These are phyloP conservation scores for Fusarium sarcochroum DNA, from an alignment of 2,329 filamentous ascomycete genomes.

Conservation along the genomic window DNA sequence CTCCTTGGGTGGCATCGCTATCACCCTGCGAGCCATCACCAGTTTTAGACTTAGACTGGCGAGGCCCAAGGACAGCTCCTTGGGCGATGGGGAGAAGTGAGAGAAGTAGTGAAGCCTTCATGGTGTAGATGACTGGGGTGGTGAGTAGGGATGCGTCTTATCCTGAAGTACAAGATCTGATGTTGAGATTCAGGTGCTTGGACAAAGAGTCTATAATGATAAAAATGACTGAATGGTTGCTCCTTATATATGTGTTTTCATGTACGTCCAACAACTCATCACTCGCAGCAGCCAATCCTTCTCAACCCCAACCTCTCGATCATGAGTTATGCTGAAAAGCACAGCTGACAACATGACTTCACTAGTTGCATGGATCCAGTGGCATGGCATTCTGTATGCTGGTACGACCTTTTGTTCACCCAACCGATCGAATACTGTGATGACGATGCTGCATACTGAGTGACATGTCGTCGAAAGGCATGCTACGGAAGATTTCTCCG, in stretches of 20 bases:
- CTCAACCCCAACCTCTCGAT: background rate
- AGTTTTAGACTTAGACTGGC: constrained; percentile 40
- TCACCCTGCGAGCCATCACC: constrained; percentile 45
- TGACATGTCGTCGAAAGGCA: background rate
- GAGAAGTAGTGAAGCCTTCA: constrained; percentile 46
- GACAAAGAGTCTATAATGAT: background rate
- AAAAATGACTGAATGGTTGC: background rate
- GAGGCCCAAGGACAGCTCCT: constrained; percentile 28
- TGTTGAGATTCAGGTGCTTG: background rate
- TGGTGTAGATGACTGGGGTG: constrained; percentile 3
- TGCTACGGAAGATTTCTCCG: constrained; percentile 1
- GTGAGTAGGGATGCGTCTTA: background rate
- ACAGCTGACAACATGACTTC: background rate
- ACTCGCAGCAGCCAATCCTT: background rate
- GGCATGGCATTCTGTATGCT: no score
- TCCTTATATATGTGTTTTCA: background rate
- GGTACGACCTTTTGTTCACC: background rate
- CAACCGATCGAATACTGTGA: constrained; percentile 2
- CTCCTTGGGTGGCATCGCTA: constrained; percentile 46
- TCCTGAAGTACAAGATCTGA: background rate
- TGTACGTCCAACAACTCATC: background rate
- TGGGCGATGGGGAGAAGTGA: constrained; percentile 41
- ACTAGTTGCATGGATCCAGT: constrained; percentile 12
- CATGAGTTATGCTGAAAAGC: background rate
- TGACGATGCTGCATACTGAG: background rate